A percentile compares a stretch with the other conserved stretches of the same genome.
Evolutionary conservation across 2,329 filamentous ascomycete genomes (phyloP).

Genomic region (Pyrenophora seminiperda): DNA sequence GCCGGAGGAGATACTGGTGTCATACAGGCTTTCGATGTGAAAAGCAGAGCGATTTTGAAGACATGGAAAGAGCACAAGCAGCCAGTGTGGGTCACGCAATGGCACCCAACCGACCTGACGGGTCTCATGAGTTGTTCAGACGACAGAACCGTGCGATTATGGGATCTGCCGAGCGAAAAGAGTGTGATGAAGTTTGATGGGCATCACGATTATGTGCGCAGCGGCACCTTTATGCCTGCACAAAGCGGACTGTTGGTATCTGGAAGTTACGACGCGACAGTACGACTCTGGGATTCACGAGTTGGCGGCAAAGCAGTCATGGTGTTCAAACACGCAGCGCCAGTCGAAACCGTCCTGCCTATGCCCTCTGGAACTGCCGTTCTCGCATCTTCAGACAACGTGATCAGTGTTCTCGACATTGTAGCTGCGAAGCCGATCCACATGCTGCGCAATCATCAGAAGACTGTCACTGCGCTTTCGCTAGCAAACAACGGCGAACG

Average conservation of each 20-base stretch:
- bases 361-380: constrained; percentile 86
- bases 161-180: constrained; percentile 85
- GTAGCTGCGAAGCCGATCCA: constrained; percentile 87
- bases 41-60: constrained; percentile 86
- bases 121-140: constrained; percentile 87
- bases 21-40: constrained; percentile 94
- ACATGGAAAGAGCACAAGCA: constrained; percentile 96
- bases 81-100: constrained; percentile 89
- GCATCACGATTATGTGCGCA: constrained; percentile 90
- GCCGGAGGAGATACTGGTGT: constrained; percentile 90
- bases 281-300: constrained; percentile 90
- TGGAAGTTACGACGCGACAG: constrained; percentile 93
- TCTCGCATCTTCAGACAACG: constrained; percentile 81
- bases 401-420: constrained; percentile 89
- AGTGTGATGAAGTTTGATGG: constrained; percentile 80
- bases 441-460: constrained; percentile 92
- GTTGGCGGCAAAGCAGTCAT: constrained; percentile 71
- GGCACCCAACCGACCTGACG: constrained; percentile 87
- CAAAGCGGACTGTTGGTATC: constrained; percentile 76
- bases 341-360: constrained; percentile 86
- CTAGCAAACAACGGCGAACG: constrained; percentile 80
- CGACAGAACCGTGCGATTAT: constrained; percentile 88
- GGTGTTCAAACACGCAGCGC: constrained; percentile 91
- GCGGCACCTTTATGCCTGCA: constrained; percentile 81
- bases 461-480: constrained; percentile 89